Evolutionary conservation across 2,329 filamentous ascomycete species (phyloP).

Genomic region (Neonectria sp.): DNA sequence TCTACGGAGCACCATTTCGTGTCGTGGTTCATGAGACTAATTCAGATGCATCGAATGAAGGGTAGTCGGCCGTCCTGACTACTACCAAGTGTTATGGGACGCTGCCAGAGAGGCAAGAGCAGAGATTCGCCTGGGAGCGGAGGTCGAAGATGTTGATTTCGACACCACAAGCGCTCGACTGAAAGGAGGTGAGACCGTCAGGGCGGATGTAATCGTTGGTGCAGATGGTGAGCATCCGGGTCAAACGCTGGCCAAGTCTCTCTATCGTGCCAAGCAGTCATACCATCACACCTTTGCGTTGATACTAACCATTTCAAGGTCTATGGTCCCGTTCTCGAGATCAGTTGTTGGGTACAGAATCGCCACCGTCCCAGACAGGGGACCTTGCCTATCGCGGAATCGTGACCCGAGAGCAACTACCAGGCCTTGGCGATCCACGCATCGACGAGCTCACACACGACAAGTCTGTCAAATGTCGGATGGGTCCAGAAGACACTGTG

Average conservation of each 20-base stretch:
- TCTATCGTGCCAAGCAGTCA: neutral
- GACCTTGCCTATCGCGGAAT: neutral
- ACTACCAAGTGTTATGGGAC: conserved; percentile 8
- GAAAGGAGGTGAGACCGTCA: neutral
- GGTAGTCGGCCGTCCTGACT: conserved; percentile 8
- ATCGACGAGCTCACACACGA: neutral
- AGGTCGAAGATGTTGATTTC: conserved; percentile 3
- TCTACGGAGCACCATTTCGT: too few relatives aligned
- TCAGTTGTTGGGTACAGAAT: neutral
- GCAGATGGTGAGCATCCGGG: neutral
- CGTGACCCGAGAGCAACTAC: neutral
- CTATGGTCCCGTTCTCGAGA: conserved; percentile 1
- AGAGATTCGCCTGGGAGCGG: neutral
- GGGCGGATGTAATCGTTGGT: neutral
- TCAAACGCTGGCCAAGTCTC: neutral
- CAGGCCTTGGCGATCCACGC: neutral
- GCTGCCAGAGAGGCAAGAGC: conserved; percentile 7
- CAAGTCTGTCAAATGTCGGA: neutral
- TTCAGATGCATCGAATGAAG: neutral
- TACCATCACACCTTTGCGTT: neutral
- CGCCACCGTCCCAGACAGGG: neutral
- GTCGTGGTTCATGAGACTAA: too few relatives aligned
- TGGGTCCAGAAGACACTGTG: neutral
- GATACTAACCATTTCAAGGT: neutral
- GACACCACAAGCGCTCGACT: conserved; percentile 4